Evolutionary conservation across 257 asterid genomes (phyloP), one percentile per base, ranked within the genome.

Genomic region (Penstemon newberryi): DNA sequence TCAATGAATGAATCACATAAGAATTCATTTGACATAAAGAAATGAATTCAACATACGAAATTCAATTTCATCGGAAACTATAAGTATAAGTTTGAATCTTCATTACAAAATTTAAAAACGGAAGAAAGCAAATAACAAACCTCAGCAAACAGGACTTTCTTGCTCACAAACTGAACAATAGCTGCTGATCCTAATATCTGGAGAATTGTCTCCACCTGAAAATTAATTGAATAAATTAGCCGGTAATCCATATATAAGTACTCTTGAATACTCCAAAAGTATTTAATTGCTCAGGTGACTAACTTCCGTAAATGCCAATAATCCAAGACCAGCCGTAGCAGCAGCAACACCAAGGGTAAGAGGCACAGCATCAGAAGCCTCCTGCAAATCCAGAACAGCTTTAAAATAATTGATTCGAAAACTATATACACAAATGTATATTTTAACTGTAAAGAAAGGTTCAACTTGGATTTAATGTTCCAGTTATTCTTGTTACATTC

Each of bases 181-280:
- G 89, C 97, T 72, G 86, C 96, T 61, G 99, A 83, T 71, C 99
- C 99, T 52, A 94, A 71, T 63, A 94, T 75, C 68, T 94, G 96
- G 69, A 94, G 95, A 59, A 94, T 67, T 18, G 96, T 83, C 73
- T 91, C 99, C n/a, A 76, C 97, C 97, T 94, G 84, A 67, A 73
- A 76, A 65, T 42, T 11, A 65, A 40, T 44, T 18, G 46, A 77
- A 56, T 62, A 46, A 38, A 65, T 61, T 44, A 71, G 69, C 33
- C 33, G 33, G 62, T 43, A 53, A 59, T 50, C 56, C 40, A 10
- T 53, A 33, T 25, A 25, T 25, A 25, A 2, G 33, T 25, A 60
- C 8, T 18, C 55, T 40, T 15, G 5, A 60, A 39, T 13, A 43
- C 41, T 47, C 13, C 9, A 54, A 8, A 41, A 2, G 4, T 50